A percentile compares a stretch with the other conserved stretches of the same genome.
Conservation (phyloP, 352 stramenopile species). For the Globisporangium alternatum region DNA sequence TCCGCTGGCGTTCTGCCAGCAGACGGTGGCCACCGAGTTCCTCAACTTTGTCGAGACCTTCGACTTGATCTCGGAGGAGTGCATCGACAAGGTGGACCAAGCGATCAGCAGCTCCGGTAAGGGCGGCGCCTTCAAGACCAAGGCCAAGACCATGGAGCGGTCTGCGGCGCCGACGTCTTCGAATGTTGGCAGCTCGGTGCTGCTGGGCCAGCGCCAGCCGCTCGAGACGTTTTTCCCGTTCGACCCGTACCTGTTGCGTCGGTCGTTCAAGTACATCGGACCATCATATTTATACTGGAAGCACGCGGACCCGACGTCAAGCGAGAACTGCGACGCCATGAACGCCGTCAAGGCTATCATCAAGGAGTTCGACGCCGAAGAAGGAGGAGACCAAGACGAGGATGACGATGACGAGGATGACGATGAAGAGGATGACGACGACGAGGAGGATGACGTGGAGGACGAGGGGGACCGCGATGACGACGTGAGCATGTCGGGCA, state of each 20-base stretch:
- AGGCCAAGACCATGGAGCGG: constrained; percentile 66
- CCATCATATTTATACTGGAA: constrained; percentile 95
- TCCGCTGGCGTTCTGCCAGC: constrained; percentile 72
- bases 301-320: constrained; percentile 74
- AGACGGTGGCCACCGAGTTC: constrained; percentile 79
- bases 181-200: constrained; percentile 17
- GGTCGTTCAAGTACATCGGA: constrained; percentile 92
- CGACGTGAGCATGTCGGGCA: constrained; percentile 59
- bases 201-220: constrained; percentile 56
- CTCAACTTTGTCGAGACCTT: constrained; percentile 79
- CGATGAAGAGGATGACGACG: constrained; percentile 32
- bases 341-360: constrained; percentile 63
- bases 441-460: constrained; percentile 36
- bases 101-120: constrained; percentile 53
- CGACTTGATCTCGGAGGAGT: constrained; percentile 71
- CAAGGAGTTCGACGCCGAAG: constrained; percentile 49
- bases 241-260: constrained; percentile 94
- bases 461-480: constrained; percentile 31
- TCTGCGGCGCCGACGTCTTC: constrained; percentile 45
- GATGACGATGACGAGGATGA: constrained; percentile 40
- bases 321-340: constrained; percentile 65
- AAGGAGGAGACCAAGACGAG: constrained; percentile 33
- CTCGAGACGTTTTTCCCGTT: constrained; percentile 96
- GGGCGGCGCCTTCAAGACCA: constrained; percentile 29
- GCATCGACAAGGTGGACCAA: constrained; percentile 70